Base-by-base conservation (phyloP, 441 rosid species). In the Aquilaria agallochum region DNA sequence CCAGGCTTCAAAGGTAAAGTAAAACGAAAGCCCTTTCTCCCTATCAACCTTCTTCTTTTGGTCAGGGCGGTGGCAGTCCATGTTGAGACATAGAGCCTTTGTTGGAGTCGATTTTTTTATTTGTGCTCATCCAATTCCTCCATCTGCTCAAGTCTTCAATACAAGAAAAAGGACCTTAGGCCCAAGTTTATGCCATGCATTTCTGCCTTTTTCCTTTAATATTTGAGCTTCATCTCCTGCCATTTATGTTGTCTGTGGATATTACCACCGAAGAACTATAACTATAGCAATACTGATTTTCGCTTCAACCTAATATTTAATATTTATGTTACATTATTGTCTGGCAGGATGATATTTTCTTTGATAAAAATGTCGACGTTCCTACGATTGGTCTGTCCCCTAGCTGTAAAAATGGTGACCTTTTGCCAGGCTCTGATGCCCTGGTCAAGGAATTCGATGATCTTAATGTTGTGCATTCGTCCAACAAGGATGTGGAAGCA, bases 361-460 rank as follows among this genome's bases (percentile, higher is more conserved):
- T 36, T 36, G 42, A 36, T 1, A 36, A 36, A 36, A 56, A 53
- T 15, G 67, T 47, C 20, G 83, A 80, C 62, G 67, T 67, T 62
- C 54, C 73, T 13, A 51, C 36, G 11, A 61, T 53, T 34, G 71
- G 69, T 65, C 69, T 59, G 31, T 81, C 88, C 32, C 80, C 88
- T 0, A 72, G 81, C 60, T 64, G 62, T 5, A 78, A 64, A 64
- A 90, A 85, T 63, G 74, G 65, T 64, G 76, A 71, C 63, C 83
- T 86, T 55, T 75, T 75, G 72, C 85, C 86, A 0, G 92, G 86
- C 66, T 86, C 80, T 7, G 68, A 77, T 66, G 84, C 79, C 32
- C 56, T 64, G 34, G 77, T 75, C 27, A 72, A 74, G 62, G 89
- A 79, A 60, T 68, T 71, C 33, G 68, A 64, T 53, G 20, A 48